phyloP scores from a whole-genome alignment of 2,329 filamentous ascomycete species.

The Leptographium procerum region DNA sequence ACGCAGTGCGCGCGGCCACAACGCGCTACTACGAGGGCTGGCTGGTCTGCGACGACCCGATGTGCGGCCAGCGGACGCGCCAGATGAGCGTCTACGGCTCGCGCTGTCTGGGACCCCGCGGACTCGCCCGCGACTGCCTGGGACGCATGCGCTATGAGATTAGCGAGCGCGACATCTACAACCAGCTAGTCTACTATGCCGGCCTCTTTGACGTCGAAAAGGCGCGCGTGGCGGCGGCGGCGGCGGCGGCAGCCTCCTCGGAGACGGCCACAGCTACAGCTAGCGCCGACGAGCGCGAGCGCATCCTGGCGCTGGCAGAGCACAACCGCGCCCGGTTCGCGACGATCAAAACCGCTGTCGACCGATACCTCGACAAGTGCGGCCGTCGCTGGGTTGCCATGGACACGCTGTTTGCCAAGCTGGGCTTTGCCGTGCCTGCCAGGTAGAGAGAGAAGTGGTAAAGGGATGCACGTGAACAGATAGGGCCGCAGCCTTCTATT shows the following conservation, averaged over 20 bases:
- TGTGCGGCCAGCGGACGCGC: conserved; percentile 76
- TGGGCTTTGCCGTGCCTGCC: conserved; percentile 33
- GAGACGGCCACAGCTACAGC: conserved; percentile 21
- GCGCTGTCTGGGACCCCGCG: conserved; percentile 77
- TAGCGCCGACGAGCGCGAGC: conserved; percentile 44
- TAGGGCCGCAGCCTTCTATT: no score
- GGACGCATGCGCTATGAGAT: conserved; percentile 85
- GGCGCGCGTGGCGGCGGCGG: conserved; percentile 33
- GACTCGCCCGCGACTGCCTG: conserved; percentile 71
- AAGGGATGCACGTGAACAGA: no score
- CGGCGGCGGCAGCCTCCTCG: conserved; percentile 18
- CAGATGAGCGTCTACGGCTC: conserved; percentile 90
- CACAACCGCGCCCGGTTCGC: conserved; percentile 72
- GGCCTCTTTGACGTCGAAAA: conserved; percentile 84
- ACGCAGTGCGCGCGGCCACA: conserved; percentile 66
- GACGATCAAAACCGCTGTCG: conserved; percentile 65
- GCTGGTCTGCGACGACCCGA: conserved; percentile 80
- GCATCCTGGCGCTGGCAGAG: conserved; percentile 60
- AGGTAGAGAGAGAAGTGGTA: neutral
- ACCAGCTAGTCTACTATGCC: conserved; percentile 82
- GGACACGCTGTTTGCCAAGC: conserved; percentile 70
- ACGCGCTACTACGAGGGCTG: conserved; percentile 85
- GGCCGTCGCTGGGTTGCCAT: conserved; percentile 89
- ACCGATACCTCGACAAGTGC: conserved; percentile 78
- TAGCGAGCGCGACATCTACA: conserved; percentile 82